Conservation (phyloP, 768 basidiomycete species). For the Leccinum variicolor region DNA sequence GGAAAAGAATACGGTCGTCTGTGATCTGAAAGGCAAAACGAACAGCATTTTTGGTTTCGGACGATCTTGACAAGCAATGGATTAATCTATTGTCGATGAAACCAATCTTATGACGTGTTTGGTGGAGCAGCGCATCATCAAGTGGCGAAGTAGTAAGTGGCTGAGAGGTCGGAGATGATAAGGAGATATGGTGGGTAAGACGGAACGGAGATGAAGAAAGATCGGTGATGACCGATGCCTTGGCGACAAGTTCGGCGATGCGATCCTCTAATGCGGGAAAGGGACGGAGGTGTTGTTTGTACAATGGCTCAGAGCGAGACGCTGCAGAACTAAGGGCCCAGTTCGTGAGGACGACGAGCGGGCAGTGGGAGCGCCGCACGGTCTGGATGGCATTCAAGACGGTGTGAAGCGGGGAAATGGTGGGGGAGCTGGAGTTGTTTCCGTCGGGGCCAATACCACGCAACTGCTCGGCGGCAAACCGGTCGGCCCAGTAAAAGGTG, state of each 20-base stretch:
- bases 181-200: conserved; percentile 40
- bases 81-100: conserved; percentile 18
- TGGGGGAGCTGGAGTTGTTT: conserved; percentile 4
- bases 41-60: conserved; percentile 13
- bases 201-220: conserved; percentile 25
- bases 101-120: conserved; percentile 20
- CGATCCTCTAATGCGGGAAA: conserved; percentile 33
- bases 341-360: conserved; percentile 56
- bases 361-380: conserved; percentile 46
- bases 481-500: conserved; percentile 76
- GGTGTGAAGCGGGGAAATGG: conserved; percentile 38
- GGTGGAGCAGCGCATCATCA: conserved; percentile 13
- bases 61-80: conserved; percentile 29
- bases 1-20: conserved; percentile 15
- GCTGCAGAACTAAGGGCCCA: conserved; percentile 46
- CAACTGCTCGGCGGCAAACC: conserved; percentile 57
- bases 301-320: conserved; percentile 30
- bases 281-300: conserved; percentile 52
- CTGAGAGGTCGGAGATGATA: conserved; percentile 25
- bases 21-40: conserved; percentile 27
- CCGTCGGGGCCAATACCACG: conserved; percentile 22
- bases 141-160: conserved; percentile 11
- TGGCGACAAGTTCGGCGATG: conserved; percentile 14
- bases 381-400: conserved; percentile 46
- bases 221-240: conserved; percentile 7